A percentile compares a stretch with the other conserved stretches of the same genome.
Conservation (phyloP, 1,284 basidiomycete species). For the Ceratobasidium sp. region DNA sequence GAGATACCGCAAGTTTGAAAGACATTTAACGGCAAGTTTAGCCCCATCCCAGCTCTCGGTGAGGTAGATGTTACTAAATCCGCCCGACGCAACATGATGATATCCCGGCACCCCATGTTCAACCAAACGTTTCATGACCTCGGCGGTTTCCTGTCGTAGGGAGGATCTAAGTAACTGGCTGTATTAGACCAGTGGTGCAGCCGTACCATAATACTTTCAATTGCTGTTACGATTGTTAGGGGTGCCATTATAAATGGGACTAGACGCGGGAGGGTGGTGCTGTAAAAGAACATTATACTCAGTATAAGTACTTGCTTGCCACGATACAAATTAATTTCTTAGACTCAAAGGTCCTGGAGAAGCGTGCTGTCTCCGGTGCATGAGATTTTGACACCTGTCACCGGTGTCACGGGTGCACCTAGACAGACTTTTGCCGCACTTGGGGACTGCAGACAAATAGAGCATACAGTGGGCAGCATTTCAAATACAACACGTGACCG, state of each 20-base stretch:
- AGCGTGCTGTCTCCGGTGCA: slow-evolving; percentile 7
- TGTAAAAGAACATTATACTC: too few species aligned
- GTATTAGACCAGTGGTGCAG: too few species aligned
- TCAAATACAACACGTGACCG: too few species aligned
- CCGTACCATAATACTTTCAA: background rate
- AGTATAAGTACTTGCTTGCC: too few species aligned
- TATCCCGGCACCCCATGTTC: slow-evolving; percentile 13
- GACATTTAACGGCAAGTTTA: slow-evolving; percentile 19
- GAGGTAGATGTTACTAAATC: slow-evolving; percentile 10
- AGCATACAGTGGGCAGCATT: too few species aligned
- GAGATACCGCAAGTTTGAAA: background rate
- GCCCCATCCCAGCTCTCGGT: background rate
- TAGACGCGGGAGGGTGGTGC: too few species aligned
- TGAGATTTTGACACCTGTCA: slow-evolving; percentile 40
- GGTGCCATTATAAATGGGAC: too few species aligned
- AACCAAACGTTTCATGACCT: slow-evolving; percentile 13
- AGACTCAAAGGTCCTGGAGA: too few species aligned
- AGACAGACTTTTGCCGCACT: slow-evolving; percentile 25
- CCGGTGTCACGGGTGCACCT: slow-evolving; percentile 31
- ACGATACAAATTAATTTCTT: too few species aligned
- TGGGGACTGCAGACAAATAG: slow-evolving; percentile 3
- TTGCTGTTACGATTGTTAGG: background rate
- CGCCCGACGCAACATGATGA: slow-evolving; percentile 12
- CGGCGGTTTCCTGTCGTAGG: background rate
- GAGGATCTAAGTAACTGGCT: background rate